Conservation (phyloP, 2,329 filamentous ascomycete genomes). For the Graphilbum ipis-grandicollis region DNA sequence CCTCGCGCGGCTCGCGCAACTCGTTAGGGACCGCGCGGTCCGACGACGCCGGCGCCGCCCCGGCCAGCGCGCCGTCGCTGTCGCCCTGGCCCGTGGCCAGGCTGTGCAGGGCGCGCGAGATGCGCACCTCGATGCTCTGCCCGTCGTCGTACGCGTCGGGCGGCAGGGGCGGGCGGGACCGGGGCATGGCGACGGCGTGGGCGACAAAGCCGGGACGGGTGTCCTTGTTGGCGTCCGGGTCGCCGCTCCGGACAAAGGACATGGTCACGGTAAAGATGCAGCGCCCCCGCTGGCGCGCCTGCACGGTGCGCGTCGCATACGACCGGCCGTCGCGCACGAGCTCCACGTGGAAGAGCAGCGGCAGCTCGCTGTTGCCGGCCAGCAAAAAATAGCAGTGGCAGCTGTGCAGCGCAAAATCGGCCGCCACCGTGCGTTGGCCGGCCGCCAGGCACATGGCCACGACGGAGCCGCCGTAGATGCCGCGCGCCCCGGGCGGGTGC, state of each 20-base stretch:
- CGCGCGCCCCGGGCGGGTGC: slow-evolving; percentile 82
- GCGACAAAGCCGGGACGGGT: slow-evolving; percentile 26
- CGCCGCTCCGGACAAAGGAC: slow-evolving; percentile 60
- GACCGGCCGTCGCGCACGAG: slow-evolving; percentile 77
- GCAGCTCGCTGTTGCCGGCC: slow-evolving; percentile 67
- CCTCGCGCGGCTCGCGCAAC: not conserved
- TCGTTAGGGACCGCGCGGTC: too few species aligned
- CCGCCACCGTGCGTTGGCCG: slow-evolving; percentile 71
- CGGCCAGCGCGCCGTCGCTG: slow-evolving; percentile 1
- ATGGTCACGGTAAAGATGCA: slow-evolving; percentile 94
- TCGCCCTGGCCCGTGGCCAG: slow-evolving; percentile 18
- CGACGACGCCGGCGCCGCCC: too few species aligned
- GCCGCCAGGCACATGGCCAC: slow-evolving; percentile 85
- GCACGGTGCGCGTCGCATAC: slow-evolving; percentile 88
- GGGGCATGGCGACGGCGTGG: slow-evolving; percentile 8
- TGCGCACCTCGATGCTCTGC: slow-evolving; percentile 22
- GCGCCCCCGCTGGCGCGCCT: slow-evolving; percentile 72
- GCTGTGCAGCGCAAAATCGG: slow-evolving; percentile 70
- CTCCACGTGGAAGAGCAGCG: slow-evolving; percentile 90
- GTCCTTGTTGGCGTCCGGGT: slow-evolving; percentile 38
- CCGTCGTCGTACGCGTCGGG: slow-evolving; percentile 22
- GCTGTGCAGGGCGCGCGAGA: slow-evolving; percentile 21
- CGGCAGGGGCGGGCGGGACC: slow-evolving; percentile 12
- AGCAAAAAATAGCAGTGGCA: slow-evolving; percentile 99
- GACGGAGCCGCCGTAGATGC: slow-evolving; percentile 83